Evolutionary conservation across 768 basidiomycete species (phyloP).

Genomic region (Boletus pseudo-olivaceus): DNA sequence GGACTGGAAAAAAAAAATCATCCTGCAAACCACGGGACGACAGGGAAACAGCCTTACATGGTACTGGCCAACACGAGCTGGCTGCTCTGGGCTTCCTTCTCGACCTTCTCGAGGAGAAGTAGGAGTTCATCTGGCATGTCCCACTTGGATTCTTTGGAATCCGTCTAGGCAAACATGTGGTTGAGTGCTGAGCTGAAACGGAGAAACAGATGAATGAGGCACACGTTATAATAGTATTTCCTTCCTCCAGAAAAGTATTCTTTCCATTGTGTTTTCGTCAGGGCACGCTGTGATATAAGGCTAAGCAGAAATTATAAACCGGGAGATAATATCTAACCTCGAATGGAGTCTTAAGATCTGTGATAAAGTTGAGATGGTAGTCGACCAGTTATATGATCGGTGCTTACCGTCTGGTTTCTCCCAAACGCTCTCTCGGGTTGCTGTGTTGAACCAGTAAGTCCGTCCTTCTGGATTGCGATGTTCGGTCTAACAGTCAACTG

Average conservation of each 20-base stretch:
- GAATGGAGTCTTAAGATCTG: conserved; percentile 87
- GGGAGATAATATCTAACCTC: conserved; percentile 52
- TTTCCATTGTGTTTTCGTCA: conserved; percentile 91
- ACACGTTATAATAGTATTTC: conserved; percentile 87
- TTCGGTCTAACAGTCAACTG: conserved; percentile 59
- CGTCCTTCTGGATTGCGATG: conserved; percentile 94
- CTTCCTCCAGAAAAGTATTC: conserved; percentile 91
- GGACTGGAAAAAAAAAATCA: conserved; percentile 18
- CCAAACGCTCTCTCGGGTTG: conserved; percentile 90
- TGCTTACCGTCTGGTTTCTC: conserved; percentile 90
- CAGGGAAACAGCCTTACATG: conserved; percentile 15
- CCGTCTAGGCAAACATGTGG: conserved; percentile 46
- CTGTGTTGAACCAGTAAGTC: conserved; percentile 96
- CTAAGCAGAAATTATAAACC: background rate
- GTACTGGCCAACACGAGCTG: conserved; percentile 34
- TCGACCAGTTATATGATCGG: background rate
- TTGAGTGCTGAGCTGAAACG: background rate
- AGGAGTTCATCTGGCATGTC: conserved; percentile 93
- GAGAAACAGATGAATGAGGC: conserved; percentile 16
- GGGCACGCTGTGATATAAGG: conserved; percentile 57
- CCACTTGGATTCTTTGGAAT: conserved; percentile 95
- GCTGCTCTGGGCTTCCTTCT: conserved; percentile 58
- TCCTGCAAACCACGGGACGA: background rate
- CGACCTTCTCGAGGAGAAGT: conserved; percentile 79
- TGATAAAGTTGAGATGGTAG: conserved; percentile 3